These are phyloP conservation scores for Hemerocallis citrina DNA, from an alignment of 106 monocot species.

Conservation along the genomic window DNA sequence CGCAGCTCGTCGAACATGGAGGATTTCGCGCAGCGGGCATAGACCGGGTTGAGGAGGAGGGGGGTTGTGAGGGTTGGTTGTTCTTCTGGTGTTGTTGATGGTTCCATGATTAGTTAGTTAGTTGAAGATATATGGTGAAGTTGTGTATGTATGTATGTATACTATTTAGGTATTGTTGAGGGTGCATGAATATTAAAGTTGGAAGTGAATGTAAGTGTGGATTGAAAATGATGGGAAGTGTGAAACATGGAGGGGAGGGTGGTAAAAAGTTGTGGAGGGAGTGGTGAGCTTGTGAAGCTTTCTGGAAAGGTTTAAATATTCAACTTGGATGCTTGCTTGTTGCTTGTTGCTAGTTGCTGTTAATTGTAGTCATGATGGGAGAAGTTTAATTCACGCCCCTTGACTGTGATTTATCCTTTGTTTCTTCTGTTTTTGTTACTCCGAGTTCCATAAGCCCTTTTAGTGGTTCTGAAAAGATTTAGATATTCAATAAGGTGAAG, in stretches of 20 bases:
- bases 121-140: neutral
- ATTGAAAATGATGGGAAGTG: too few species aligned
- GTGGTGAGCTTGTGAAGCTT: neutral
- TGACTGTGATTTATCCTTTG: too few species aligned
- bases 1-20: slow-evolving; percentile 47
- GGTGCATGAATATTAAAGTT: neutral
- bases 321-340: too few species aligned
- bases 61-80: slow-evolving; percentile 10
- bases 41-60: slow-evolving; percentile 43
- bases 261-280: neutral
- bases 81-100: neutral
- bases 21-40: slow-evolving; percentile 44
- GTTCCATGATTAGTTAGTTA: neutral
- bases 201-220: neutral
- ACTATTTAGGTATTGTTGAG: neutral
- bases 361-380: too few species aligned
- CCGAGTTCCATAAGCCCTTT: too few species aligned
- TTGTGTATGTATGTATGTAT: neutral
- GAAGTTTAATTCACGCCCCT: too few species aligned
- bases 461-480: too few species aligned
- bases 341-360: too few species aligned
- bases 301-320: neutral
- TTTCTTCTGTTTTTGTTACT: too few species aligned
- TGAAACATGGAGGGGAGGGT: neutral
- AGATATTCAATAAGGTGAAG: too few species aligned